Conservation (phyloP, 2,329 filamentous ascomycete genomes). For the Neofusicoccum sp. region DNA sequence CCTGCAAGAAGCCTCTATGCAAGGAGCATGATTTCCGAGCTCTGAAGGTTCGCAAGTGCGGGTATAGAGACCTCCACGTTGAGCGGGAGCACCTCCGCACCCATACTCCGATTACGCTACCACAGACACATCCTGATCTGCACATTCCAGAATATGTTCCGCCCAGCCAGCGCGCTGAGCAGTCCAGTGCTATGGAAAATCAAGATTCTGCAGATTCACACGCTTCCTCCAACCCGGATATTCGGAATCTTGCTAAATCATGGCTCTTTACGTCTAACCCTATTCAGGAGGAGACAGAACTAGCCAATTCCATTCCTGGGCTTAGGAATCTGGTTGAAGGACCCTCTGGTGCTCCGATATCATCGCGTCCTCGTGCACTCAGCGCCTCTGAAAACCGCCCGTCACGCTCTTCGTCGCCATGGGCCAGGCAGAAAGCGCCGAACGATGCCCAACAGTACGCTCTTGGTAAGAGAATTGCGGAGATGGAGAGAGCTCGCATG, state of each 20-base stretch:
- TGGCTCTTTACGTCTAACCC: background rate
- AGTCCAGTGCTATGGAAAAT: slow-evolving; percentile 5
- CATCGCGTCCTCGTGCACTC: slow-evolving; percentile 37
- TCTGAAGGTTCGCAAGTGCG: slow-evolving; percentile 56
- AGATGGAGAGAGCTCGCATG: slow-evolving; percentile 10
- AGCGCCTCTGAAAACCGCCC: slow-evolving; percentile 37
- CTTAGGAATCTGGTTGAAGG: background rate
- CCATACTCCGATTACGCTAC: slow-evolving; percentile 21
- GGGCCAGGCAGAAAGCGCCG: slow-evolving; percentile 28
- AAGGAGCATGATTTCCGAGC: slow-evolving; percentile 60
- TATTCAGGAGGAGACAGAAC: background rate
- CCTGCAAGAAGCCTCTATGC: slow-evolving; percentile 56
- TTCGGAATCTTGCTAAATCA: slow-evolving; percentile 2
- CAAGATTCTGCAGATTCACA: slow-evolving; percentile 1
- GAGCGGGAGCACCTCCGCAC: slow-evolving; percentile 45
- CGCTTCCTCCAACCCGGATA: background rate
- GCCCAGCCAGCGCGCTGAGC: background rate
- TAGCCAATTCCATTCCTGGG: slow-evolving; percentile 7
- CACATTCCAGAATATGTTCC: slow-evolving; percentile 28
- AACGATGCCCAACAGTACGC: slow-evolving; percentile 22
- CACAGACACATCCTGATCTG: background rate
- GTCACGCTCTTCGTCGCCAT: slow-evolving; percentile 28
- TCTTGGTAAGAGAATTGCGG: slow-evolving; percentile 3
- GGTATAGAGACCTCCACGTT: slow-evolving; percentile 53
- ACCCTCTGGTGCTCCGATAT: slow-evolving; percentile 22